A percentile compares a stretch with the other conserved stretches of the same genome.
Conservation (phyloP, 768 basidiomycete species). For the Candolleomyces efflorescens region DNA sequence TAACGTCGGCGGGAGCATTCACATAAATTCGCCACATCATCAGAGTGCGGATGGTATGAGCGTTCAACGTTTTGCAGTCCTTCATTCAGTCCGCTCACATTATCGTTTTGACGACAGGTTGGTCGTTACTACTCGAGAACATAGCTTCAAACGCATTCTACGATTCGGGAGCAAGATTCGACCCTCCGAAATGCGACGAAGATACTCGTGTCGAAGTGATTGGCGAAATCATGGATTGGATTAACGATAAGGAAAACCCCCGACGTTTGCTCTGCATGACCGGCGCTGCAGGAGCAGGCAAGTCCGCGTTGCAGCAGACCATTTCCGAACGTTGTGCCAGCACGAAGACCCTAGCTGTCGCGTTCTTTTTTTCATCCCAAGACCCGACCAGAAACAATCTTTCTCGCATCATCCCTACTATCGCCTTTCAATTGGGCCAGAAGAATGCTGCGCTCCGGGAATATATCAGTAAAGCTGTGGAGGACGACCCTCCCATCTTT, state of each 20-base stretch:
- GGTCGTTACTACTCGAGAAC: neutral
- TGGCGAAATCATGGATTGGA: neutral
- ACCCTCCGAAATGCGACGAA: neutral
- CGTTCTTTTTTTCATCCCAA: constrained; percentile 1
- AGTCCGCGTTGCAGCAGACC: constrained; percentile 1
- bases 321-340: neutral
- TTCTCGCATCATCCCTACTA: neutral
- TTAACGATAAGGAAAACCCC: neutral
- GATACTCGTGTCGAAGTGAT: neutral
- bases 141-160: neutral
- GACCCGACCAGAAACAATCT: neutral
- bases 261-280: neutral
- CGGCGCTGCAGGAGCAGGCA: constrained; percentile 1
- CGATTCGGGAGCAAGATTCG: neutral
- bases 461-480: neutral
- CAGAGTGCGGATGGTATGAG: too few species aligned
- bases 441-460: neutral
- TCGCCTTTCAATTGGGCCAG: neutral
- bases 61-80: too few species aligned
- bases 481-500: neutral
- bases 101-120: neutral
- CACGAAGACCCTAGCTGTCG: neutral
- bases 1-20: too few species aligned
- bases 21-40: too few species aligned
- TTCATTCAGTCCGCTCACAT: too few species aligned